Base-by-base conservation (phyloP, 805 yeast species). In the Pichia pseudocactophila region DNA sequence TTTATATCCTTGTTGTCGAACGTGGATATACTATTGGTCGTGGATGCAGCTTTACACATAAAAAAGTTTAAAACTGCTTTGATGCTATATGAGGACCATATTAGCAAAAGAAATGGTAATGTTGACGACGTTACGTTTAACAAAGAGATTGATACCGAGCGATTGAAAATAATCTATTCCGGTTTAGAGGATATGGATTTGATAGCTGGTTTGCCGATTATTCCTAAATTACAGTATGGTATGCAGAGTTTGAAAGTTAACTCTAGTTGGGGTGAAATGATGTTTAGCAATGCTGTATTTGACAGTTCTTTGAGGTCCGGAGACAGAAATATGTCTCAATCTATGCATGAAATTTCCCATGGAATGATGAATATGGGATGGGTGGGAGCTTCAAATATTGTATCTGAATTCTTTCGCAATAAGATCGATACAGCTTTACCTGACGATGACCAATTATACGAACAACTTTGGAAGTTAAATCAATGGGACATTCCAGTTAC, bases 381-480 rank as follows among this genome's bases (percentile, higher is more conserved):
- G 43, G 62, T 56, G 2, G 85, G 88, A 0, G 50, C 80, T 1
- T 71, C 89, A 0, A 67, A 65, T 28, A 48, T 75, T 13, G 30
- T 61, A 16, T 48, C 42, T n/a, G 58, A 53, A 19, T 48, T 49
- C 30, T 36, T 36, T 9, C 31, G 27, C 11, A 51, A 40, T 11
- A 28, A 31, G n/a, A 34, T 37, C 3, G 25, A 25, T 9, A 15
- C 5, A 2, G 36, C 32, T 8, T 12, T 6, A 12, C 17, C 15
- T 2, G n/a, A 20, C 8, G 40, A 47, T 2, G 56, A 53, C 18
- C 57, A 58, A 19, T 44, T 60, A 1, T 82, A 71, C 55, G 77
- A 73, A 44, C 79, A 87, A 76, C 74, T 79, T 1, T 81, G 96
- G 87, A 82, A 82, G 53, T 59, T 89, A 33, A 74, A 71, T 34